phyloP scores from a whole-genome alignment of 2,329 filamentous ascomycete species.

The Sarocladium strictum region DNA sequence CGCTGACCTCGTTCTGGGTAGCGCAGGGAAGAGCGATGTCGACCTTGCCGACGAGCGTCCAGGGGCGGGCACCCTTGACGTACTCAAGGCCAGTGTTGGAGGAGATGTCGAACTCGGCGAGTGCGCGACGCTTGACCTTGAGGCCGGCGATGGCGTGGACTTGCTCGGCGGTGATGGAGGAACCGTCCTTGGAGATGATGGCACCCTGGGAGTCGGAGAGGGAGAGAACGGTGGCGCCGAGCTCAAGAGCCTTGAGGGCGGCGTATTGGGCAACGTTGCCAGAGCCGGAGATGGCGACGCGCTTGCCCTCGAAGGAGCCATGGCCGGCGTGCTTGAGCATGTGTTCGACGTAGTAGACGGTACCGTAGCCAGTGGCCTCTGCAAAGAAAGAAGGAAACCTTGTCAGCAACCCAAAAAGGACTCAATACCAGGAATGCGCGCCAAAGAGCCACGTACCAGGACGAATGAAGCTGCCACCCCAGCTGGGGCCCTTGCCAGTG shows the following conservation, averaged over 20 bases:
- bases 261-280: slow-evolving; percentile 98
- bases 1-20: slow-evolving; percentile 95
- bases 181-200: slow-evolving; percentile 66
- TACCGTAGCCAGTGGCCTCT: slow-evolving; percentile 94
- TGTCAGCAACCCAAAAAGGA: slow-evolving; percentile 7
- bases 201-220: slow-evolving; percentile 88
- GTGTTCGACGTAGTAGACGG: slow-evolving; percentile 93
- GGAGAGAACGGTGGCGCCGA: slow-evolving; percentile 86
- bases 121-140: slow-evolving; percentile 80
- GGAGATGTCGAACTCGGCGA: slow-evolving; percentile 64
- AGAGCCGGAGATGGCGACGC: slow-evolving; percentile 90
- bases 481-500: slow-evolving; percentile 88
- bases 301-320: slow-evolving; percentile 84
- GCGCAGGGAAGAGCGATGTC: slow-evolving; percentile 90
- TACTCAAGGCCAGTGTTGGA: slow-evolving; percentile 67
- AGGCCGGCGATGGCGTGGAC: slow-evolving; percentile 73
- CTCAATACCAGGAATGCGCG: background rate
- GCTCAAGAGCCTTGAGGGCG: slow-evolving; percentile 92
- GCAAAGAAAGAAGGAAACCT: background rate
- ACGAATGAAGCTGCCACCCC: slow-evolving; percentile 91
- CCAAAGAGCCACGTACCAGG: slow-evolving; percentile 48
- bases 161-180: slow-evolving; percentile 72
- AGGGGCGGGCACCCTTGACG: slow-evolving; percentile 80
- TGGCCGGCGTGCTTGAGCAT: slow-evolving; percentile 90
- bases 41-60: slow-evolving; percentile 82